A percentile compares a stretch with the other conserved stretches of the same genome.
Conservation (phyloP, 371 early-diverging fungal species). For the Mortierella sp. region DNA sequence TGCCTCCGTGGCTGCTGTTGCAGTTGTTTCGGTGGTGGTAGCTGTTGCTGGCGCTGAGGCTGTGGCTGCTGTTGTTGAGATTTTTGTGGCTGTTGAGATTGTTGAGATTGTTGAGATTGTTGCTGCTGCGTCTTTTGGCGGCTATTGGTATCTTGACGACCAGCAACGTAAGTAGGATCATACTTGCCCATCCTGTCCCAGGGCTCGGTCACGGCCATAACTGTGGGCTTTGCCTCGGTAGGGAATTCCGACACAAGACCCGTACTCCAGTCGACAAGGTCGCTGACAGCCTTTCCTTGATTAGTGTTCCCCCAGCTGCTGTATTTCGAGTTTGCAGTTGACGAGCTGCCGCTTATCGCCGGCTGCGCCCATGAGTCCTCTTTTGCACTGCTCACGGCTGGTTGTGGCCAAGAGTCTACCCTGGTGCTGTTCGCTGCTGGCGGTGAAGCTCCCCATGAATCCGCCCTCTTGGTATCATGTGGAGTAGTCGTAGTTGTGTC, state of each 20-base stretch:
- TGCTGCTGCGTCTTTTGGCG: background rate
- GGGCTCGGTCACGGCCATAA: slow-evolving; percentile 17
- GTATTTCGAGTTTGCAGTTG: background rate
- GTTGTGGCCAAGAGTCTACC: background rate
- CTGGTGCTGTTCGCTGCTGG: background rate
- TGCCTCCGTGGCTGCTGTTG: background rate
- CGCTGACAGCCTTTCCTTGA: slow-evolving; percentile 11
- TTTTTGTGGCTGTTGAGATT: background rate
- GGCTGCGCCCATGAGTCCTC: background rate
- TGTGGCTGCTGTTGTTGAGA: background rate
- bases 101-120: background rate
- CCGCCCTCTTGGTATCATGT: slow-evolving; percentile 1
- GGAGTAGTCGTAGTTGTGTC: background rate
- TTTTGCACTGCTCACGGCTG: background rate
- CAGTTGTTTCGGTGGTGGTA: background rate
- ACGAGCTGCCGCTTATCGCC: background rate
- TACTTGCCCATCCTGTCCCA: slow-evolving; percentile 14
- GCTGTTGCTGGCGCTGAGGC: background rate
- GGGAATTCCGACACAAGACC: slow-evolving; percentile 41
- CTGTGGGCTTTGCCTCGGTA: slow-evolving; percentile 28
- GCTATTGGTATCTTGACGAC: background rate
- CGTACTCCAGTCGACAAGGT: slow-evolving; percentile 41
- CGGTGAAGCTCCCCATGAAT: slow-evolving; percentile 2
- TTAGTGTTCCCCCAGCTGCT: slow-evolving; percentile 13
- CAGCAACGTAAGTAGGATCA: background rate